phyloP scores from a whole-genome alignment of 2,329 filamentous ascomycete species.

The Stagonosporopsis tanaceti region DNA sequence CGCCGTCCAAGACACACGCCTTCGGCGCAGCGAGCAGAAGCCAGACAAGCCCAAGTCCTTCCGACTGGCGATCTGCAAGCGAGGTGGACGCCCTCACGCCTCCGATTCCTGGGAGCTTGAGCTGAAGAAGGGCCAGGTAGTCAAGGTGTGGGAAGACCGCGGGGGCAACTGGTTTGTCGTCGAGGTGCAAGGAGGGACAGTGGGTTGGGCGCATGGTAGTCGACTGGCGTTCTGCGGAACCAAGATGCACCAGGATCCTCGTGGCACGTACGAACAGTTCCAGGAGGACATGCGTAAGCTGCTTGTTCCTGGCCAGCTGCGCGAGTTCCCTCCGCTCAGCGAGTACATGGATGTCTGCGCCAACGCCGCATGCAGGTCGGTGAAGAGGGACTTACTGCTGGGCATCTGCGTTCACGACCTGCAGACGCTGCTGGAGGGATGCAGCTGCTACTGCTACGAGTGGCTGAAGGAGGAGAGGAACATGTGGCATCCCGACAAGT shows the following conservation, averaged over 20 bases:
- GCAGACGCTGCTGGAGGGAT: slow-evolving; percentile 34
- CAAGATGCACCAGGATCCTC: slow-evolving; percentile 20
- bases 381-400: slow-evolving; percentile 27
- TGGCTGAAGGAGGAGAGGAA: slow-evolving; percentile 41
- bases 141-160: slow-evolving; percentile 35
- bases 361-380: slow-evolving; percentile 25
- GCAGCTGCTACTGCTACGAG: slow-evolving; percentile 30
- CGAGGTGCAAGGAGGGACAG: slow-evolving; percentile 14
- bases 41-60: slow-evolving; percentile 10
- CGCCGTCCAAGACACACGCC: background rate
- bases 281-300: slow-evolving; percentile 25
- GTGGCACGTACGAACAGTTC: slow-evolving; percentile 30
- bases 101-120: slow-evolving; percentile 37
- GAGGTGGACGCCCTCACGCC: slow-evolving; percentile 31
- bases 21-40: slow-evolving; percentile 4
- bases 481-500: slow-evolving; percentile 47
- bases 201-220: slow-evolving; percentile 37
- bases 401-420: slow-evolving; percentile 44
- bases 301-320: slow-evolving; percentile 26
- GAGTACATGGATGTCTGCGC: slow-evolving; percentile 34
- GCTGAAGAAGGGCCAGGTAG: slow-evolving; percentile 31
- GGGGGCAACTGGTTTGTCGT: slow-evolving; percentile 38
- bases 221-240: slow-evolving; percentile 34
- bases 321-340: slow-evolving; percentile 30
- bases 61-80: slow-evolving; percentile 33